Base-by-base conservation (phyloP, 1,284 basidiomycete genomes). In the Tremellales sp. region DNA sequence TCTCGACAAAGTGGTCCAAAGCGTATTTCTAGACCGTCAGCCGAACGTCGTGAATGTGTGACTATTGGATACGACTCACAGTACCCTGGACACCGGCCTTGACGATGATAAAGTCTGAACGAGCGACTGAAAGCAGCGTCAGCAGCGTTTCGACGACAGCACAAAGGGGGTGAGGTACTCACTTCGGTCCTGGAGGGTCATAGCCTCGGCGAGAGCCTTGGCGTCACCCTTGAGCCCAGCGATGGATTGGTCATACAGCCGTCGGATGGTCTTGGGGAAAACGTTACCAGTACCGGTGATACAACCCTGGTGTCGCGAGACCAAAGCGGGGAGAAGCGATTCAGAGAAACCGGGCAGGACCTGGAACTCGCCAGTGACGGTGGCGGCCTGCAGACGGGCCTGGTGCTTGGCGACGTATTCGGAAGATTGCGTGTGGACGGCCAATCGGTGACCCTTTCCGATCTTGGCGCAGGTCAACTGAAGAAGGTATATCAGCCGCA, bases 251-350 rank as follows among this genome's bases (percentile, higher is more conserved):
- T 78, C 72, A 67, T 82, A 84, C 27, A 89, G 67, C 58, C 77
- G 77, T 23, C 74, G 75, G 65, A 89, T 87, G 15, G 84, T 75
- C 63, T 87, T 88, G 8, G 87, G 88, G 44, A 84, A 76, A 53
- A 89, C 74, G 72, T 90, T 90, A 12, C 85, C 85, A 7, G 85
- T 80, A 2, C 86, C 85, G 27, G 82, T 82, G 62, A 89, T 88
- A 46, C 81, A 76, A 1, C 86, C 86, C 23, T 83, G 46, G 58
- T 74, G 73, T 6, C 83, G 81, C 0, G 83, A 82, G 45, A 84
- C 64, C 10, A 90, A 78, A 2, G 84, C 82, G 26, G 65, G 60
- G n/a, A 66, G 58, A 44, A 64, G 58, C 29, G 62, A 65, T 51
- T 74, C 72, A 37, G 66, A 68, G 64, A 73, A 75, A 39, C 73